These are phyloP conservation scores for Pseudopithomyces maydicus DNA, from an alignment of 2,329 filamentous ascomycete genomes.

Conservation along the genomic window DNA sequence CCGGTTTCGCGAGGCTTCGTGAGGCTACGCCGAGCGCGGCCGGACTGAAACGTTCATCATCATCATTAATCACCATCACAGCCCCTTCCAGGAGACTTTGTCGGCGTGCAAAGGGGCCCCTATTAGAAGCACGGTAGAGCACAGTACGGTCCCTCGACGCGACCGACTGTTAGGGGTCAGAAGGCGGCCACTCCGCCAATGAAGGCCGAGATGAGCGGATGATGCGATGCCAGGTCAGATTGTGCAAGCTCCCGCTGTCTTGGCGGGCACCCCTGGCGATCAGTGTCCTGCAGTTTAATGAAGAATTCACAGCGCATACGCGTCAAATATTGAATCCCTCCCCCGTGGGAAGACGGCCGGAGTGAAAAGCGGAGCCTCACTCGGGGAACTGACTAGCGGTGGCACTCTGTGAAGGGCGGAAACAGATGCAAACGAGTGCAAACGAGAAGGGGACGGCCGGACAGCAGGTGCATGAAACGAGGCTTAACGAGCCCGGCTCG, in stretches of 20 bases:
- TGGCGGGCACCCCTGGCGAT: slow-evolving; percentile 5
- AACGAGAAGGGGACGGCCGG: background rate
- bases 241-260: slow-evolving; percentile 2
- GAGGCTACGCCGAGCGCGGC: slow-evolving; percentile 4
- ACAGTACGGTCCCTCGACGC: background rate
- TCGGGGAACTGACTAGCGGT: background rate
- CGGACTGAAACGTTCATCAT: slow-evolving; percentile 3
- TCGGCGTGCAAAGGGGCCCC: background rate
- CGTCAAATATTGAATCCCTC: slow-evolving; percentile 4
- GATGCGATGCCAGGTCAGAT: background rate
- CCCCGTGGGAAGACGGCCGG: slow-evolving; percentile 2
- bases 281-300: background rate
- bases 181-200: slow-evolving; percentile 2
- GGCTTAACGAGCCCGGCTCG: background rate
- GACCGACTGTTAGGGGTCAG: too few species aligned
- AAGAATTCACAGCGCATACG: slow-evolving; percentile 2
- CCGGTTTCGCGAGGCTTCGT: background rate
- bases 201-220: slow-evolving; percentile 5
- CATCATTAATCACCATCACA: background rate
- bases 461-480: background rate
- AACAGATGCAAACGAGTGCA: background rate
- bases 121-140: background rate
- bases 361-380: slow-evolving; percentile 8
- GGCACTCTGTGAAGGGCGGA: background rate
- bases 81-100: background rate